phyloP scores from a whole-genome alignment of 495 filamentous ascomycete genomes.

The Penicillium cataractarum region DNA sequence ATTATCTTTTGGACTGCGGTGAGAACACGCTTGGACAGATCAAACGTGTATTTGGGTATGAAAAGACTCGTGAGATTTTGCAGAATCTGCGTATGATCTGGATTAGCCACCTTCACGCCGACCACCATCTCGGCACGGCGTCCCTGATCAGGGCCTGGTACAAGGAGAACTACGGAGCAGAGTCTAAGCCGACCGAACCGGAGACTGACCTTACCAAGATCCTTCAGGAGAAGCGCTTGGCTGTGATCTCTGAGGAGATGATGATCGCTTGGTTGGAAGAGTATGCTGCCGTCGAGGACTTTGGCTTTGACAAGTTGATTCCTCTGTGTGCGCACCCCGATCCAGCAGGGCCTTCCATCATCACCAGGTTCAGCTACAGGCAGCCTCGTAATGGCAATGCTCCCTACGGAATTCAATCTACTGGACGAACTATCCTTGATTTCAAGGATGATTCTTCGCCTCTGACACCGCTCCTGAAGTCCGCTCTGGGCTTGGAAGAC shows the following conservation, averaged over 20 bases:
- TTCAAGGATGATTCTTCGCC: conserved; percentile 33
- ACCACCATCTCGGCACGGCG: conserved; percentile 88
- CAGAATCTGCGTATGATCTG: conserved; percentile 81
- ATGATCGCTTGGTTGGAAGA: conserved; percentile 78
- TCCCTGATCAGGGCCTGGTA: conserved; percentile 81
- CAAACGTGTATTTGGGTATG: conserved; percentile 66
- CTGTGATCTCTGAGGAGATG: conserved; percentile 61
- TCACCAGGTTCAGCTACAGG: conserved; percentile 36
- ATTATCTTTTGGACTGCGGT: conserved; percentile 86
- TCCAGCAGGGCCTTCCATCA: conserved; percentile 17
- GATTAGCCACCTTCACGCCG: conserved; percentile 94
- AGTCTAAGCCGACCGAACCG: conserved; percentile 28
- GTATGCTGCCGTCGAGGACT: conserved; percentile 76
- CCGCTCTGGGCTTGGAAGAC: conserved; percentile 47
- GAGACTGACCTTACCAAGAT: conserved; percentile 37
- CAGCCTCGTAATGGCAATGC: conserved; percentile 33
- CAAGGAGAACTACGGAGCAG: conserved; percentile 47
- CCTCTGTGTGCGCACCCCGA: conserved; percentile 44
- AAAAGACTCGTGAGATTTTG: conserved; percentile 68
- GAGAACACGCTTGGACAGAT: conserved; percentile 95
- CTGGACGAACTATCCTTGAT: conserved; percentile 25
- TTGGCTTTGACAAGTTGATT: conserved; percentile 64
- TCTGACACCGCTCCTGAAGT: conserved; percentile 40
- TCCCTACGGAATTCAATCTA: conserved; percentile 27
- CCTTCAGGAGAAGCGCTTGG: conserved; percentile 53